Conservation (phyloP, 148 eudicot genomes). For the Rhododendron simsii region DNA sequence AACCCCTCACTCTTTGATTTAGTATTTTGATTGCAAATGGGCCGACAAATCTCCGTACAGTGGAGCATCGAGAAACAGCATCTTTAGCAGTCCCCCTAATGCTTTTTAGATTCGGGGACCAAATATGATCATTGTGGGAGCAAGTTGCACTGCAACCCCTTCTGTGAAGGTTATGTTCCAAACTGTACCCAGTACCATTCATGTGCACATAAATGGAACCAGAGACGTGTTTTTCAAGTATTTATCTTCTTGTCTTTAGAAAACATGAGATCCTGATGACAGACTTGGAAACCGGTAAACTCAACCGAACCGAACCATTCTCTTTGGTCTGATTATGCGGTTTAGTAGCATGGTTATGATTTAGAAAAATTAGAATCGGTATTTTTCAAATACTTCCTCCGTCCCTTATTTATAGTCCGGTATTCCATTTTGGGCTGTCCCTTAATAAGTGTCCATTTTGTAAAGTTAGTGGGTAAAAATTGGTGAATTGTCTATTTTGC, state of each 20-base stretch:
- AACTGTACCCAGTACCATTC: too few relatives aligned
- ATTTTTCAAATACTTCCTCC: too few relatives aligned
- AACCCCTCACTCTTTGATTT: too few relatives aligned
- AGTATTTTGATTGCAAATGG: neutral
- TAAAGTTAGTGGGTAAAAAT: too few relatives aligned
- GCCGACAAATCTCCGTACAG: neutral
- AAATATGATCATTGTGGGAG: neutral
- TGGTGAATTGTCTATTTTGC: too few relatives aligned
- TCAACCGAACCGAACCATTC: neutral
- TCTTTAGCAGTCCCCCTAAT: neutral
- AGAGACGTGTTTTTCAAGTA: neutral
- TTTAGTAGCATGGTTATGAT: too few relatives aligned
- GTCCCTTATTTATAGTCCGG: too few relatives aligned
- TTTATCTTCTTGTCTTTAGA: neutral
- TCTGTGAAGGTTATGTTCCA: neutral
- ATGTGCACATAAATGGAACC: neutral
- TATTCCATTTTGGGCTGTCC: too few relatives aligned
- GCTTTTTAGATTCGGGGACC: neutral
- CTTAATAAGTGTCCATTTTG: too few relatives aligned
- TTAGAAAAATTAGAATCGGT: too few relatives aligned
- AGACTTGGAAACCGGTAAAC: neutral
- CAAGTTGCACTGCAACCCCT: neutral
- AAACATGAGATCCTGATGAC: neutral
- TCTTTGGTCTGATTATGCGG: neutral
- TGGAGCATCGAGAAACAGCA: neutral